Percentiles rank a stretch among this genome's conserved stretches.
Evolutionary conservation across 495 filamentous ascomycete genomes (phyloP).

Genomic region (Apiosordaria backusii): DNA sequence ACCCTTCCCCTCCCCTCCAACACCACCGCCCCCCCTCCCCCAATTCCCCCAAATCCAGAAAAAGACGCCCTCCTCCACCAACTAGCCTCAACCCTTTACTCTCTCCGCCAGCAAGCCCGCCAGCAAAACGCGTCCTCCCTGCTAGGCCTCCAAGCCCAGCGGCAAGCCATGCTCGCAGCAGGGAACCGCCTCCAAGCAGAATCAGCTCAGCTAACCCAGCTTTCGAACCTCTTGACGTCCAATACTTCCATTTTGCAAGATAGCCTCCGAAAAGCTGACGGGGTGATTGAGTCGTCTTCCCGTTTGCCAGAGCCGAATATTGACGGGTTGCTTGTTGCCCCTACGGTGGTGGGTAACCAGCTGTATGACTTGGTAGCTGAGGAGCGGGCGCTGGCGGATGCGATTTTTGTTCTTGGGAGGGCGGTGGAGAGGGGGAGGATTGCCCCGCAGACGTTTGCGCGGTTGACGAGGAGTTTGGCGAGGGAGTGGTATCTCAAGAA

Average conservation of each 20-base stretch:
- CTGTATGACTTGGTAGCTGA: constrained; percentile 52
- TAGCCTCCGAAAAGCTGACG: constrained; percentile 73
- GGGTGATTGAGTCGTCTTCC: constrained; percentile 64
- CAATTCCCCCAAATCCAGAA: constrained; percentile 93
- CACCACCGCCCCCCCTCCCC: constrained; percentile 57
- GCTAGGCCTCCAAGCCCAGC: constrained; percentile 73
- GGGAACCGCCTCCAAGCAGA: constrained; percentile 66
- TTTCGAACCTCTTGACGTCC: constrained; percentile 64
- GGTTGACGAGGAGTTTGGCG: constrained; percentile 72
- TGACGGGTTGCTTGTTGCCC: constrained; percentile 89
- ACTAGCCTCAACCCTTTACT: constrained; percentile 63
- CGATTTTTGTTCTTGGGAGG: constrained; percentile 73
- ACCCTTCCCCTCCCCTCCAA: constrained; percentile 61
- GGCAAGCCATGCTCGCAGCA: constrained; percentile 66
- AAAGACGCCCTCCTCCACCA: constrained; percentile 84
- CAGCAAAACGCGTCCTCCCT: constrained; percentile 66
- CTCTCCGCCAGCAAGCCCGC: constrained; percentile 61
- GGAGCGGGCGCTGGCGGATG: constrained; percentile 73
- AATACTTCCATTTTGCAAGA: constrained; percentile 77
- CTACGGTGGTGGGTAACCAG: constrained; percentile 50
- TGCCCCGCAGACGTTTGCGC: constrained; percentile 71
- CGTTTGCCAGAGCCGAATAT: constrained; percentile 53
- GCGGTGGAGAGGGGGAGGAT: constrained; percentile 77
- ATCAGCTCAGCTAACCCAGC: constrained; percentile 60
- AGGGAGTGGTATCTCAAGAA: constrained; percentile 86